Conservation (phyloP, 2,329 filamentous ascomycete genomes). For the Zymoseptoria passerinii region DNA sequence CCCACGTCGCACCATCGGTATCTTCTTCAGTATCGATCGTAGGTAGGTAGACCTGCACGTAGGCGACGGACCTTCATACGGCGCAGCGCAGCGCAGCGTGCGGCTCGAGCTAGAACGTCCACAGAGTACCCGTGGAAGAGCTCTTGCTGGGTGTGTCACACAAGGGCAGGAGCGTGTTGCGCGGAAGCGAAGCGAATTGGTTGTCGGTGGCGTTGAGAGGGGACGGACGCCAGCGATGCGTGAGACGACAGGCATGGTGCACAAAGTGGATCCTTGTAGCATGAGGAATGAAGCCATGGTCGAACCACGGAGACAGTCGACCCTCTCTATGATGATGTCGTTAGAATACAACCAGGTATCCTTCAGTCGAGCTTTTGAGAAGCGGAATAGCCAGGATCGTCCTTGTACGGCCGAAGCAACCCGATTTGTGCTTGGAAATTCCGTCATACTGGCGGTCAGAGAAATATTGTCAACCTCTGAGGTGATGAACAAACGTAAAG, state of each 20-base stretch:
- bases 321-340: not conserved
- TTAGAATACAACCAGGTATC: not conserved
- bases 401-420: not conserved
- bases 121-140: not conserved
- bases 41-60: not conserved
- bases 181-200: not conserved
- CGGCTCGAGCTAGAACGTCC: not conserved
- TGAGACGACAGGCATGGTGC: not conserved
- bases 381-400: not conserved
- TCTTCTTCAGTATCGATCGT: not conserved
- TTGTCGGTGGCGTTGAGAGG: not conserved
- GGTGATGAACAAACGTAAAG: not conserved
- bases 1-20: not conserved
- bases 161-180: not conserved
- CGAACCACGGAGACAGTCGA: not conserved
- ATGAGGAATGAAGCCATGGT: not conserved
- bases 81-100: not conserved
- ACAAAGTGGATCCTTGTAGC: not conserved
- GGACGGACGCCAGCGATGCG: too few relatives aligned
- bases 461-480: not conserved
- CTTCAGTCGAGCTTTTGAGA: not conserved
- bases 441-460: not conserved
- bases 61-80: not conserved
- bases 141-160: not conserved
- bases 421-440: not conserved